Percentiles rank a stretch among this genome's conserved stretches.
These are phyloP conservation scores for Rhizophagus sp. DNA, from an alignment of 192 early-diverging fungal species.

Conservation along the genomic window DNA sequence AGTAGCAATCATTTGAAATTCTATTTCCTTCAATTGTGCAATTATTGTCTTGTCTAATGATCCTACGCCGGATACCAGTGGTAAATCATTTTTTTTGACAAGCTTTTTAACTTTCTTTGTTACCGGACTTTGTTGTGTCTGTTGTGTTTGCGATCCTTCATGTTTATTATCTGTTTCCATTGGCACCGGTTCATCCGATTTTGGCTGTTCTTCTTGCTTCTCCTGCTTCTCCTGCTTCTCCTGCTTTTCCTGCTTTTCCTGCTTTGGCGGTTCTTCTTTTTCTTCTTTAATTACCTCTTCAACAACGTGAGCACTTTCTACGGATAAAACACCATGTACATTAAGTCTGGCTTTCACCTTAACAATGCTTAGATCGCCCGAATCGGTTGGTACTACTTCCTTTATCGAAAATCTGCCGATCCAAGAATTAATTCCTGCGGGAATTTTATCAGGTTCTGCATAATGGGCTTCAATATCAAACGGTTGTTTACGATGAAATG, in stretches of 20 bases:
- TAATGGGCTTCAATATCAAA: constrained; percentile 86
- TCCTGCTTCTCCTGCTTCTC: neutral
- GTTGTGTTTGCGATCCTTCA: neutral
- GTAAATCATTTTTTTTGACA: constrained; percentile 83
- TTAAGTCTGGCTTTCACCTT: constrained; percentile 93
- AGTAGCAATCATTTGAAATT: constrained; percentile 79
- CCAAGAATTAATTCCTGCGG: constrained; percentile 74
- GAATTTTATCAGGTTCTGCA: constrained; percentile 65
- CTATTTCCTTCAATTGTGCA: constrained; percentile 69
- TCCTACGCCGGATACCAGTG: constrained; percentile 64
- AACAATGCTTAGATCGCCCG: constrained; percentile 75
- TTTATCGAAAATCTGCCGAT: constrained; percentile 87
- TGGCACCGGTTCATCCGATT: constrained; percentile 1
- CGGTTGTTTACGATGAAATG: constrained; percentile 84
- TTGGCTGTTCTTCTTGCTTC: constrained; percentile 10
- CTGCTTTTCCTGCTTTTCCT: neutral
- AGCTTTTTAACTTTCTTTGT: constrained; percentile 90
- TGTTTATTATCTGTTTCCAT: constrained; percentile 21
- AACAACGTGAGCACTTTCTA: constrained; percentile 85
- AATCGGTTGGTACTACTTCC: constrained; percentile 67
- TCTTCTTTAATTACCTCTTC: constrained; percentile 88
- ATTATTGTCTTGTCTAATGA: constrained; percentile 61
- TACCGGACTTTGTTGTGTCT: constrained; percentile 37
- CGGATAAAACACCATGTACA: constrained; percentile 74
- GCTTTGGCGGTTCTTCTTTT: constrained; percentile 42